These are phyloP conservation scores for Aegilops speltoides DNA, from an alignment of 176 grass and related monocot genomes.

Conservation along the genomic window DNA sequence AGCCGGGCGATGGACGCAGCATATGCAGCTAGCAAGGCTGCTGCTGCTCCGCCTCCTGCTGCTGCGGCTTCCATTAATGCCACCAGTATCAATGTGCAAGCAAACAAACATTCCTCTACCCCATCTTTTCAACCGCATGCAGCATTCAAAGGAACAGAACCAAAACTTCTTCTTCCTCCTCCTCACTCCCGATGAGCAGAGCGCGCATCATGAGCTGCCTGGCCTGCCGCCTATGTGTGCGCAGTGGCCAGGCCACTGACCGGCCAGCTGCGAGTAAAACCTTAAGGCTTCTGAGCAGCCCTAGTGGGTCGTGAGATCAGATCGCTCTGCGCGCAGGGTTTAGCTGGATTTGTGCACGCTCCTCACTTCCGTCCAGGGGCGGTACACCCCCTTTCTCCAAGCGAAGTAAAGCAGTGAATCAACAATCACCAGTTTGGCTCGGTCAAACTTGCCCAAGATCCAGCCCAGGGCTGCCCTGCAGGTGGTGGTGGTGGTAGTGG, in stretches of 20 bases:
- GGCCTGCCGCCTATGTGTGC: neutral
- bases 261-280: neutral
- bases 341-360: neutral
- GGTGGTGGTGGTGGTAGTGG: neutral
- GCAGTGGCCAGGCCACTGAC: slow-evolving; percentile 1
- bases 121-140: slow-evolving; percentile 26
- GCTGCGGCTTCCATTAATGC: slow-evolving; percentile 64
- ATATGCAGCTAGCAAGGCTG: slow-evolving; percentile 39
- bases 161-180: neutral
- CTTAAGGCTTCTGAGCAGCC: neutral
- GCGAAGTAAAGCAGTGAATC: neutral
- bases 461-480: slow-evolving; percentile 36
- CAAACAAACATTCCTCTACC: slow-evolving; percentile 67
- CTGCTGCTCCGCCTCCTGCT: slow-evolving; percentile 31
- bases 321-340: neutral
- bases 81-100: slow-evolving; percentile 47
- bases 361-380: neutral
- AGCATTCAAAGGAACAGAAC: slow-evolving; percentile 49
- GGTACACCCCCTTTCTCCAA: neutral
- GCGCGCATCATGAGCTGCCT: slow-evolving; percentile 22
- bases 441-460: slow-evolving; percentile 43
- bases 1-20: neutral
- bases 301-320: slow-evolving; percentile 6
- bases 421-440: slow-evolving; percentile 13
- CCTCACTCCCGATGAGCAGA: neutral